Evolutionary conservation across 164 flowering plant species (phyloP).

Genomic region (Magnolia officinalis): DNA sequence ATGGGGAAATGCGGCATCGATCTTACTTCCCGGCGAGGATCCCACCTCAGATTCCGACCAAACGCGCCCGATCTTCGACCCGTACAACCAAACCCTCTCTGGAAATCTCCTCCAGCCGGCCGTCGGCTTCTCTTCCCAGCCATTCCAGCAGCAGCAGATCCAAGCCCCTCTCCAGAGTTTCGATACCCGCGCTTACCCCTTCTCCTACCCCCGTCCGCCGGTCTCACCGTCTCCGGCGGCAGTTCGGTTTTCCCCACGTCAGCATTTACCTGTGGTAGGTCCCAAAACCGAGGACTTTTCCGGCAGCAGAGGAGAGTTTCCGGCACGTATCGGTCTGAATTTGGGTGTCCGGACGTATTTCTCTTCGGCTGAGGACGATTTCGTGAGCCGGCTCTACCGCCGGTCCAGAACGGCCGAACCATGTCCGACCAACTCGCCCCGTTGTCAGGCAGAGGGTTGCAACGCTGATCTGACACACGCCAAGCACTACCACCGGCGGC

Average conservation of each 20-base stretch:
- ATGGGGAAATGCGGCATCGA: constrained; percentile 55
- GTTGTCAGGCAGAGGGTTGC: constrained; percentile 93
- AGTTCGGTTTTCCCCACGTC: not conserved
- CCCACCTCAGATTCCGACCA: constrained; percentile 26
- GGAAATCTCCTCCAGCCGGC: constrained; percentile 12
- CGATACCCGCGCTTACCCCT: not conserved
- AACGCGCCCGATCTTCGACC: constrained; percentile 39
- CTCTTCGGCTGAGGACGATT: constrained; percentile 61
- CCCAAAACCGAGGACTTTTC: constrained; percentile 51
- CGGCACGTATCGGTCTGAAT: constrained; percentile 64
- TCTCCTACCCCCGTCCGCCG: not conserved
- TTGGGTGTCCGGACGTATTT: constrained; percentile 81
- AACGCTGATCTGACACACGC: constrained; percentile 70
- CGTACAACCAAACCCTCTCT: constrained; percentile 30
- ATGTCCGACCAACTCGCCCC: constrained; percentile 40
- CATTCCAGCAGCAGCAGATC: not conserved
- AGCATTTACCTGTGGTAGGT: not conserved
- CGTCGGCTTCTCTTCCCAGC: constrained; percentile 15
- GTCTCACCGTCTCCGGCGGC: not conserved
- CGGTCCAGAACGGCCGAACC: constrained; percentile 44
- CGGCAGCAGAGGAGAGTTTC: constrained; percentile 24
- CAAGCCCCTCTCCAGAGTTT: constrained; percentile 21
- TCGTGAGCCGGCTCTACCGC: constrained; percentile 68
- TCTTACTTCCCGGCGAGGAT: constrained; percentile 42
- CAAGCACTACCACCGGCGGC: constrained; percentile 90